Evolutionary conservation across 495 filamentous ascomycete species (phyloP).

Genomic region (Clohesyomyces aquaticus): DNA sequence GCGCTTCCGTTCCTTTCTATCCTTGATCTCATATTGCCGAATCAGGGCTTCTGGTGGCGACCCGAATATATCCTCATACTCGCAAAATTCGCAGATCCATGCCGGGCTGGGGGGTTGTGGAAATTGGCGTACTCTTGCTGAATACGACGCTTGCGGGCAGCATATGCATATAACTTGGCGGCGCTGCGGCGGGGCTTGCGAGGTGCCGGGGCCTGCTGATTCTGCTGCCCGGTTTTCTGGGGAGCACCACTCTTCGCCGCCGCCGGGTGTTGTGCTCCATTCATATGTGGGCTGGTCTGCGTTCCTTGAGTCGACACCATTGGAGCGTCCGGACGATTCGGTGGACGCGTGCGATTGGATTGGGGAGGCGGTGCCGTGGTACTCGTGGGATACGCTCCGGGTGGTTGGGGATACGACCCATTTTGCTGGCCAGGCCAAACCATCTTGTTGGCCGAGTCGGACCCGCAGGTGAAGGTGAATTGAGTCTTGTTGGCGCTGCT

Average conservation of each 20-base stretch:
- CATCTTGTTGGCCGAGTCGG: slow-evolving; percentile 69
- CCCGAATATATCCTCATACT: slow-evolving; percentile 55
- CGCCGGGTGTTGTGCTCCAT: slow-evolving; percentile 42
- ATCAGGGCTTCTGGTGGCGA: slow-evolving; percentile 80
- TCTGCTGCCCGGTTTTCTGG: slow-evolving; percentile 14
- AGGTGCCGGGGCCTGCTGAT: slow-evolving; percentile 33
- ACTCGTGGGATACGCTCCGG: slow-evolving; percentile 21
- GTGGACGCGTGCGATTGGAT: slow-evolving; percentile 6
- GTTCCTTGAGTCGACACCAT: slow-evolving; percentile 62
- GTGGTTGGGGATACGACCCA: slow-evolving; percentile 21
- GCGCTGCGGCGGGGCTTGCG: slow-evolving; percentile 62
- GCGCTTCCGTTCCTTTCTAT: slow-evolving; percentile 78
- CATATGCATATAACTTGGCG: slow-evolving; percentile 62
- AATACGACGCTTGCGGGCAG: slow-evolving; percentile 68
- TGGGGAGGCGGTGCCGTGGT: slow-evolving; percentile 13
- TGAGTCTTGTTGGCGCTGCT: slow-evolving; percentile 70
- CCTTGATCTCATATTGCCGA: slow-evolving; percentile 91
- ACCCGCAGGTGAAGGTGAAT: slow-evolving; percentile 90
- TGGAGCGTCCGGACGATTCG: slow-evolving; percentile 37
- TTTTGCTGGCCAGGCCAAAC: slow-evolving; percentile 36
- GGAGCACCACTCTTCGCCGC: slow-evolving; percentile 37
- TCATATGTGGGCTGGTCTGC: slow-evolving; percentile 63
- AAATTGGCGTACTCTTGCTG: slow-evolving; percentile 74
- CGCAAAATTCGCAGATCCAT: slow-evolving; percentile 79
- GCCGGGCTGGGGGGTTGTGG: slow-evolving; percentile 78